These are phyloP conservation scores for Fistulinella cinereoalba DNA, from an alignment of 1,284 basidiomycete genomes.

Conservation along the genomic window DNA sequence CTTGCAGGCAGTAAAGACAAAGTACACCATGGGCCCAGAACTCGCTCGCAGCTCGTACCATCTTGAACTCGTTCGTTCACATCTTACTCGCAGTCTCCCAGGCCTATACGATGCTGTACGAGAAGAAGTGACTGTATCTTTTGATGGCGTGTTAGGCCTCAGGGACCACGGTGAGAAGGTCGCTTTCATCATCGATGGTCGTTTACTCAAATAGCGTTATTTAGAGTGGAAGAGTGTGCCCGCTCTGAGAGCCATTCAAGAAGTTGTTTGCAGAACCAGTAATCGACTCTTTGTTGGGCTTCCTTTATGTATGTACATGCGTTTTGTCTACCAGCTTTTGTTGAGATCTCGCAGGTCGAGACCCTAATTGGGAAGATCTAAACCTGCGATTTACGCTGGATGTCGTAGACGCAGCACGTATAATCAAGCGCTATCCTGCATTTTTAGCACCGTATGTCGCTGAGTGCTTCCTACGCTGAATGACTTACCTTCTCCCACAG, in stretches of 20 bases:
- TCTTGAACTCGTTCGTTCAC: constrained; percentile 19
- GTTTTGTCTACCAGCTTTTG: neutral
- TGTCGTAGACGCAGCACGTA: constrained; percentile 24
- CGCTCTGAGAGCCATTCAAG: constrained; percentile 11
- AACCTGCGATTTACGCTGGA: constrained; percentile 34
- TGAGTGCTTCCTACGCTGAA: fast-evolving
- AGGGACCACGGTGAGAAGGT: constrained; percentile 12
- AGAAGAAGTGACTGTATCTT: constrained; percentile 33
- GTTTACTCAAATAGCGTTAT: neutral
- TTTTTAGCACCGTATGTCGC: constrained; percentile 39
- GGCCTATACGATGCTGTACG: constrained; percentile 25
- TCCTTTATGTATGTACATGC: constrained; percentile 34
- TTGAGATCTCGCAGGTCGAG: constrained; percentile 34
- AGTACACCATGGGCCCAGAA: too few relatives aligned
- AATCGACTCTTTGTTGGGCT: constrained; percentile 42
- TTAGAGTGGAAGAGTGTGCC: constrained; percentile 33
- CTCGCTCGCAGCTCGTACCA: constrained; percentile 34
- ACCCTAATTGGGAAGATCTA: constrained; percentile 38
- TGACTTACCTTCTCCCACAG: neutral
- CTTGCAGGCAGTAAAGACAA: neutral
- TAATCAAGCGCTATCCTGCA: constrained; percentile 37
- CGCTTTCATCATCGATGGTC: neutral
- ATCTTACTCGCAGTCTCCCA: constrained; percentile 33
- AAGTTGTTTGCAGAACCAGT: constrained; percentile 33
- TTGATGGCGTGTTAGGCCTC: constrained; percentile 24